phyloP scores from a whole-genome alignment of 2,329 filamentous ascomycete species.

The Stagonosporopsis cucurbitacearum region DNA sequence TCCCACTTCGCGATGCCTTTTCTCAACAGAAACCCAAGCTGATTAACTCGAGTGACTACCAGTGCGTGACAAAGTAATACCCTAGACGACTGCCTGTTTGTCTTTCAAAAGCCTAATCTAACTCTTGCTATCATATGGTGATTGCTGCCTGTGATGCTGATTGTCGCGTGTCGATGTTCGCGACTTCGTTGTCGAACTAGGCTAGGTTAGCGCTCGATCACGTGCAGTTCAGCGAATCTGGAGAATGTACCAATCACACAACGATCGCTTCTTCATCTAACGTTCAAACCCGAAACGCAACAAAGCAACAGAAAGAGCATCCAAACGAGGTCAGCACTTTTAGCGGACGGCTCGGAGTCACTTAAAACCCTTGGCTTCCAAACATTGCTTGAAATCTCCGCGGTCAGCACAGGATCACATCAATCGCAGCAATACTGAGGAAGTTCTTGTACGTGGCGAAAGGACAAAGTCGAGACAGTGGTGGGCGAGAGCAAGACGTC shows the following conservation, averaged over 20 bases:
- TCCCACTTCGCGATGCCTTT: not conserved
- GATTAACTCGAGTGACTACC: not conserved
- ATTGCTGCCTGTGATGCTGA: not conserved
- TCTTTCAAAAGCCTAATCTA: not conserved
- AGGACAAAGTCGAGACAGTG: not conserved
- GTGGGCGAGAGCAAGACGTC: not conserved
- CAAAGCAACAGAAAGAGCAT: not conserved
- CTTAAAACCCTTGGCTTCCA: not conserved
- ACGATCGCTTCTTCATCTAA: slow-evolving; percentile 6
- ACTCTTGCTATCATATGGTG: not conserved
- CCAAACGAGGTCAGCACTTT: not conserved
- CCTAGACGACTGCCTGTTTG: not conserved
- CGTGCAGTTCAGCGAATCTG: slow-evolving; percentile 37
- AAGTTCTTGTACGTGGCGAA: too few relatives aligned
- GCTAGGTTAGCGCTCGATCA: slow-evolving; percentile 20
- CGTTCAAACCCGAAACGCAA: slow-evolving; percentile 2
- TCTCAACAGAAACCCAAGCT: not conserved
- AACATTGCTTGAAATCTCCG: not conserved
- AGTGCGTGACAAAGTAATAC: not conserved
- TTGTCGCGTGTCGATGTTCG: slow-evolving; percentile 7
- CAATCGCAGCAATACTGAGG: not conserved
- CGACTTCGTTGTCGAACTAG: slow-evolving; percentile 7
- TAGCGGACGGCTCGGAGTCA: too few relatives aligned
- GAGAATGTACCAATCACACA: slow-evolving; percentile 33
- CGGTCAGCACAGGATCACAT: not conserved